These are phyloP conservation scores for Arthroderma sp. DNA, from an alignment of 2,329 filamentous ascomycete genomes.

Conservation along the genomic window DNA sequence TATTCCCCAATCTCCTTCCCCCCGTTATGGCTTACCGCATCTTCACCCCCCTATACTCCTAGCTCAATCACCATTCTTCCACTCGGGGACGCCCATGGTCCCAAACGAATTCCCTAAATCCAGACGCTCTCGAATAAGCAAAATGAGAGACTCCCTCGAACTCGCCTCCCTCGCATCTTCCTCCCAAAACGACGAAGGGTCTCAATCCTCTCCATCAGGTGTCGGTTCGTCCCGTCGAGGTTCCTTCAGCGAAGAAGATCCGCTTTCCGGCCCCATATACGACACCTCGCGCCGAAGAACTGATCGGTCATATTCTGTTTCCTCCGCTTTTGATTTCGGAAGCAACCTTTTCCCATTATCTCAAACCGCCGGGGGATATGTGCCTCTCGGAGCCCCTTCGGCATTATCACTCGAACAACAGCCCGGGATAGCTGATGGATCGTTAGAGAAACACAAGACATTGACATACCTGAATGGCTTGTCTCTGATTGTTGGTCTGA, in stretches of 20 bases:
- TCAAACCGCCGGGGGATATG: conserved; percentile 68
- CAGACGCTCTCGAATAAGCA: neutral
- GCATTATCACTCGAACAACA: conserved; percentile 40
- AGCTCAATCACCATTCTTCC: neutral
- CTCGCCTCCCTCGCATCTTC: conserved; percentile 87
- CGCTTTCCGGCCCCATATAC: conserved; percentile 40
- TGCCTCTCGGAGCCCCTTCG: conserved; percentile 67
- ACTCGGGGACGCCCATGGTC: neutral
- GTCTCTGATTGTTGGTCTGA: conserved; percentile 78
- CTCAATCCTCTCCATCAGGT: conserved; percentile 67
- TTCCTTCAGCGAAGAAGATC: conserved; percentile 78
- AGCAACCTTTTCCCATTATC: conserved; percentile 84
- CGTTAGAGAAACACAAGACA: conserved; percentile 87
- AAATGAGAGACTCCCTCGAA: conserved; percentile 75
- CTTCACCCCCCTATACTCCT: conserved; percentile 1
- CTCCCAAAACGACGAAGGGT: conserved; percentile 49
- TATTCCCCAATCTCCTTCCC: neutral
- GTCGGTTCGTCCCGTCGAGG: conserved; percentile 83
- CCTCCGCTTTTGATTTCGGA: conserved; percentile 92
- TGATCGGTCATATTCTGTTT: conserved; percentile 70
- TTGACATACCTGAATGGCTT: conserved; percentile 89
- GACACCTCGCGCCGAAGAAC: conserved; percentile 40
- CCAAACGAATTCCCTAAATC: neutral
- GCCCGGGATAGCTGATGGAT: conserved; percentile 55
- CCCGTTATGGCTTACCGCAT: neutral